phyloP scores from a whole-genome alignment of 768 basidiomycete genomes.

The Trametes sanguinea region DNA sequence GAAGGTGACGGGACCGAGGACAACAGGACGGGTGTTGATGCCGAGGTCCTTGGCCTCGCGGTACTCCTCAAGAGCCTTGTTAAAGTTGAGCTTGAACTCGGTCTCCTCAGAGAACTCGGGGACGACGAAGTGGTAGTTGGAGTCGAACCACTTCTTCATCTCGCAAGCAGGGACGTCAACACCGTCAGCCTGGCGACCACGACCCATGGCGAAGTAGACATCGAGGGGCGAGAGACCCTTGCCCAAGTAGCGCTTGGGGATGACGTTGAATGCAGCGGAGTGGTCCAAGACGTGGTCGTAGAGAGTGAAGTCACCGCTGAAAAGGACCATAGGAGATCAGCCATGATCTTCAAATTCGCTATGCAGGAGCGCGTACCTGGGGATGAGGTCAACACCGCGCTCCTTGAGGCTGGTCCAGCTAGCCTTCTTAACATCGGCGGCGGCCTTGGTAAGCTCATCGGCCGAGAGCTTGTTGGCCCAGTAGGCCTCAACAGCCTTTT shows the following conservation, averaged over 20 bases:
- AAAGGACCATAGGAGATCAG: slow-evolving; percentile 16
- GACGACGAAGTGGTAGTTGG: slow-evolving; percentile 98
- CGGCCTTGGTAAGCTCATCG: slow-evolving; percentile 84
- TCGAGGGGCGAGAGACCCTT: slow-evolving; percentile 87
- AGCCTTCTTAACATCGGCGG: slow-evolving; percentile 83
- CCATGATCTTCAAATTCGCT: slow-evolving; percentile 22
- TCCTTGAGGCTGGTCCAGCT: slow-evolving; percentile 87
- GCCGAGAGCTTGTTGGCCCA: slow-evolving; percentile 92
- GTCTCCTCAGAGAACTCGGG: slow-evolving; percentile 90
- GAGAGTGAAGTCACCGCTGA: slow-evolving; percentile 95
- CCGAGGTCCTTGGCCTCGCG: slow-evolving; percentile 92
- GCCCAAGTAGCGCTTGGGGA: slow-evolving; percentile 90
- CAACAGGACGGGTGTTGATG: slow-evolving; percentile 88
- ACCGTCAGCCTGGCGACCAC: slow-evolving; percentile 91
- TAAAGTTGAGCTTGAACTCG: slow-evolving; percentile 93
- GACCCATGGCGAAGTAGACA: slow-evolving; percentile 98
- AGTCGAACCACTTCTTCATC: slow-evolving; percentile 99
- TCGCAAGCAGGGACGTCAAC: slow-evolving; percentile 97
- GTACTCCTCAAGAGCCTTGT: slow-evolving; percentile 94
- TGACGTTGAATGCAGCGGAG: slow-evolving; percentile 93
- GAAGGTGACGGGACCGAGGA: slow-evolving; percentile 95
- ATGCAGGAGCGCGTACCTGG: slow-evolving; percentile 61
- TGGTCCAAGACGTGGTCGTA: slow-evolving; percentile 99
- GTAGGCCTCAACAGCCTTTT: slow-evolving; percentile 98
- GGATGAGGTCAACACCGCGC: slow-evolving; percentile 85